Evolutionary conservation across 257 asterid species (phyloP), one percentile per base, ranked within the genome.

Genomic region (Dorcoceras hygrometricum): DNA sequence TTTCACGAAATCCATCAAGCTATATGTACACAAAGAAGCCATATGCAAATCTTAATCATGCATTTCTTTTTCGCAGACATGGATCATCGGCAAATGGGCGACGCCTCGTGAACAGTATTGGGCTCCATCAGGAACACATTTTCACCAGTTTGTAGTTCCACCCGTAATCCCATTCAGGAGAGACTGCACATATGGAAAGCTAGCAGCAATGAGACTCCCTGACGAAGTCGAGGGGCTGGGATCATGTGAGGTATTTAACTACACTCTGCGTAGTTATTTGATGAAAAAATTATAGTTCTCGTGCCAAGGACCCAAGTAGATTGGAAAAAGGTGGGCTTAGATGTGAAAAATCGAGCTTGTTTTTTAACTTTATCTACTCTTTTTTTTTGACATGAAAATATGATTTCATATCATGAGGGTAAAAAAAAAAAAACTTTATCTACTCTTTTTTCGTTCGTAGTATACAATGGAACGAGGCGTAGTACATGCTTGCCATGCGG

Each of bases 401-500:
- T n/a, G n/a, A n/a, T n/a, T n/a, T n/a, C n/a, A n/a, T n/a, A n/a
- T n/a, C n/a, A n/a, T n/a, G n/a, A n/a, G n/a, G n/a, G n/a, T n/a
- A n/a, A n/a, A n/a, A n/a, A n/a, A n/a, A n/a, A n/a, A n/a, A n/a
- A n/a, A 46, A 62, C 18, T 46, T 28, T 12, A 7, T 31, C 5
- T n/a, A 8, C 14, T n/a, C 12, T 18, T 57, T 54, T 32, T 54
- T 65, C 53, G 8, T 31, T n/a, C 27, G 19, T 84, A 91, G 98
- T 89, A 91, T 55, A 89, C 98, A 28, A 73, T 91, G 94, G 95
- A 48, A 69, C 79, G 98, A 84, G 98, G 96, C 26, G 87, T 84
- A 25, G 95, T 91, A 16, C 98, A 91, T 75, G 98, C 98, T n/a
- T 91, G 98, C 81, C 98, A 91, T 39, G 98, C 98, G 1, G 98